Evolutionary conservation across 805 yeast genomes (phyloP), one percentile per base, ranked within the genome.

Genomic region (Pichia exigua): DNA sequence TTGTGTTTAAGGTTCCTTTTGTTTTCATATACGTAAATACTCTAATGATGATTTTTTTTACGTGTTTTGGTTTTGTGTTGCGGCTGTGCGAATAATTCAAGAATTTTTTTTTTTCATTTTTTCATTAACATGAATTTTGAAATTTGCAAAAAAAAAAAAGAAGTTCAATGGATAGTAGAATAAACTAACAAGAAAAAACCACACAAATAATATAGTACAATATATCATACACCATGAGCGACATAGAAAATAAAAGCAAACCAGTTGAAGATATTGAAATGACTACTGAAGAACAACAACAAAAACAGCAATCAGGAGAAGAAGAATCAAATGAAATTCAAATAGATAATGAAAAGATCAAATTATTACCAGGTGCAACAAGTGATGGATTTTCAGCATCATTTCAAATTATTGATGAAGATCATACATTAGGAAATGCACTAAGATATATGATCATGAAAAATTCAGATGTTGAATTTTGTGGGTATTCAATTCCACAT

Each of bases 401-500:
- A 6, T 94, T 94, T 73, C 96, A 92, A 69, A 85, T 94, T 55
- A 67, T 81, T 32, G 94, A 90, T 59, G 99, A 94, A 69, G 99
- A 94, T 70, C 99, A 94, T 67, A 94, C 99, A 1, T 71, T 94
- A 47, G 99, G 99, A 24, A 94, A 94, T 64, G 86, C 98, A 7
- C 77, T 94, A 49, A 82, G 97, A 66, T 91, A 90, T 69, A 82
- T 92, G 66, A 89, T 94, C 61, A 90, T 94, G 96, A 91, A 92
- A 72, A 94, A 94, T 64, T 97, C 97, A 40, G 95, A 90, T 58
- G 99, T 94, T 26, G 99, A 94, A 65, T 94, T 94, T 68, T 92
- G 98, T 65, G 99, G 99, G 51, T 94, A 94, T 72, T 89, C 97
- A 44, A 94, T 94, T 59, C 99, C 99, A 12, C 99, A 94, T 70